Conservation (phyloP, 2,329 filamentous ascomycete species). For the Pseudopithomyces chartarum region DNA sequence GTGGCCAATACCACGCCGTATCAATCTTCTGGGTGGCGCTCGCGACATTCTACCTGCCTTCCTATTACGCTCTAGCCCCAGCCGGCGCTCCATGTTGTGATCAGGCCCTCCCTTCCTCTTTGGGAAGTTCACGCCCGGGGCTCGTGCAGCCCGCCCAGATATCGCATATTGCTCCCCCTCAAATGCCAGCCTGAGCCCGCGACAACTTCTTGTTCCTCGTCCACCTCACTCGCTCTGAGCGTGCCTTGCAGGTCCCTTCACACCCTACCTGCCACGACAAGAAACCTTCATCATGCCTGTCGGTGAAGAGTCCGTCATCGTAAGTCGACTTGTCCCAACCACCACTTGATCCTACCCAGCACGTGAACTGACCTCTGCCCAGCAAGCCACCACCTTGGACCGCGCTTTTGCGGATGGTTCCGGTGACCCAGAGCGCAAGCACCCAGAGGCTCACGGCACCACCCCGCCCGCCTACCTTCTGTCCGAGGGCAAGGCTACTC, state of each 20-base stretch:
- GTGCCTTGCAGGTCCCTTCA: neutral
- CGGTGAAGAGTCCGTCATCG: slow-evolving; percentile 24
- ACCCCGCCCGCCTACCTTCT: slow-evolving; percentile 35
- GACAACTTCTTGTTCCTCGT: neutral
- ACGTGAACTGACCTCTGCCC: slow-evolving; percentile 13
- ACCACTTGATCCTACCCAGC: neutral
- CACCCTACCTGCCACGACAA: neutral
- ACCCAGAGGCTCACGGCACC: slow-evolving; percentile 29
- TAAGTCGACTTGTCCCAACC: slow-evolving; percentile 10
- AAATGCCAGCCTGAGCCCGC: neutral
- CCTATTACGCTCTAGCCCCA: neutral
- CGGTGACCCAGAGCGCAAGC: slow-evolving; percentile 41
- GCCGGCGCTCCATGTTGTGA: neutral
- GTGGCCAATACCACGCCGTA: slow-evolving; percentile 1
- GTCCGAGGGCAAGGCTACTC: slow-evolving; percentile 45
- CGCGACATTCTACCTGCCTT: neutral
- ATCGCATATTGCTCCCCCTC: slow-evolving; percentile 8
- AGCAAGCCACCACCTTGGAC: slow-evolving; percentile 38
- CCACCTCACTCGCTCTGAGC: slow-evolving; percentile 6
- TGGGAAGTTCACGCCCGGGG: neutral
- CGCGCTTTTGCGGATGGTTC: slow-evolving; percentile 39
- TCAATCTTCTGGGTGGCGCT: slow-evolving; percentile 3
- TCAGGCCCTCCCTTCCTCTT: slow-evolving; percentile 1
- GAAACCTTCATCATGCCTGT: slow-evolving; percentile 31
- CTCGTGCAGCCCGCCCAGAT: slow-evolving; percentile 1